Percentiles rank a stretch among this genome's conserved stretches.
phyloP scores from a whole-genome alignment of 2,329 filamentous ascomycete species.

The Alternaria angustiovoidea region DNA sequence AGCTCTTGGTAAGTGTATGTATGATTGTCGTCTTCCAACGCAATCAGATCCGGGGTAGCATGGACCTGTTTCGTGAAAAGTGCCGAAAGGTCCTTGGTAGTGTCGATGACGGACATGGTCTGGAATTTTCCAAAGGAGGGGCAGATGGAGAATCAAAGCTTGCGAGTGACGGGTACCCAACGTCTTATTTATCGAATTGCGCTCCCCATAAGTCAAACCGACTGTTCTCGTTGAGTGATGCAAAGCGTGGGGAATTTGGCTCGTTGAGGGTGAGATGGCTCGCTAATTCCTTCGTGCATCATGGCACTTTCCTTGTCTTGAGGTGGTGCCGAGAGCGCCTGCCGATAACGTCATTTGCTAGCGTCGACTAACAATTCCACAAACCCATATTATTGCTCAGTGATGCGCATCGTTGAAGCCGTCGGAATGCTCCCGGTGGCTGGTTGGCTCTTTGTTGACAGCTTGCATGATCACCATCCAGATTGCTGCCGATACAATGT shows the following conservation, averaged over 20 bases:
- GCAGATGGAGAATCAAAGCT: conserved; percentile 6
- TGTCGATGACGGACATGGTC: conserved; percentile 73
- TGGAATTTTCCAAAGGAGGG: conserved; percentile 16
- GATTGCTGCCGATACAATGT: conserved; percentile 15
- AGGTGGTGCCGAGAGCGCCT: conserved; percentile 17
- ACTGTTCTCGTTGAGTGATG: conserved; percentile 22
- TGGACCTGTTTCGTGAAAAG: conserved; percentile 75
- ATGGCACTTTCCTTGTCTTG: conserved; percentile 17
- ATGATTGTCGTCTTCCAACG: conserved; percentile 73
- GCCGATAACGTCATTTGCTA: conserved; percentile 32
- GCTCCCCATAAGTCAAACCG: conserved; percentile 24
- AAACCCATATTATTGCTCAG: conserved; percentile 29
- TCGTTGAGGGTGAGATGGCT: conserved; percentile 20
- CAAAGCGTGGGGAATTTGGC: conserved; percentile 29
- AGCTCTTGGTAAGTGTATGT: conserved; percentile 77
- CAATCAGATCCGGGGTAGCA: conserved; percentile 72
- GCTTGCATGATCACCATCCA: conserved; percentile 10
- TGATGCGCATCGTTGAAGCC: conserved; percentile 12
- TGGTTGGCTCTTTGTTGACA: conserved; percentile 17
- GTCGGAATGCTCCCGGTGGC: conserved; percentile 1
- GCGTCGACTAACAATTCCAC: conserved; percentile 16
- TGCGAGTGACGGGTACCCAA: conserved; percentile 21
- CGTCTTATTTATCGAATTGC: conserved; percentile 29
- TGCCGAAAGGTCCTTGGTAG: conserved; percentile 73
- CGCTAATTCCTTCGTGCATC: conserved; percentile 22